A percentile compares a stretch with the other conserved stretches of the same genome.
phyloP scores from a whole-genome alignment of 257 asterid species.

The Solanum commersonii region DNA sequence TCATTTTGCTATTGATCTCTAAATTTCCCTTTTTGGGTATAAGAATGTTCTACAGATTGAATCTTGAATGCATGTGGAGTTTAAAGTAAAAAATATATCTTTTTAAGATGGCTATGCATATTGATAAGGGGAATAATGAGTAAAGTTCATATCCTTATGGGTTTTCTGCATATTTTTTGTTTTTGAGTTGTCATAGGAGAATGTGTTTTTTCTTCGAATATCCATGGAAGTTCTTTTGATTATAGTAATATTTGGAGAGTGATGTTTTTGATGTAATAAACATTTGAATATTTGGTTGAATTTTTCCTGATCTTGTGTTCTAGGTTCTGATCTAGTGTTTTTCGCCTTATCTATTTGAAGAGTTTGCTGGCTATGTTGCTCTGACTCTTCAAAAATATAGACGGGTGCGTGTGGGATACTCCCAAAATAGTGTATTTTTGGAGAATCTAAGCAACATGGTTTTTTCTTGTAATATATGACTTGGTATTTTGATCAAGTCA shows the following conservation, averaged over 20 bases:
- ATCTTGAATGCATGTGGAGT: conserved; percentile 11
- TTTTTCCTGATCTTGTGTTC: neutral
- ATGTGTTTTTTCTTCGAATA: neutral
- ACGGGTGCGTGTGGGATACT: neutral
- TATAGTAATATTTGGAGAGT: neutral
- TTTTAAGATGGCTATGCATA: neutral
- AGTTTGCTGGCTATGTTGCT: neutral
- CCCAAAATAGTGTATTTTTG: neutral
- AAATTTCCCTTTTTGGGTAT: neutral
- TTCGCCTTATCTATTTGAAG: neutral
- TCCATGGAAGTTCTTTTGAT: neutral
- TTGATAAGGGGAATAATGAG: neutral
- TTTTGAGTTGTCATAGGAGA: neutral
- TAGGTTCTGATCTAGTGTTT: neutral
- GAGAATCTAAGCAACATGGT: neutral
- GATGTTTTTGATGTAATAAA: neutral
- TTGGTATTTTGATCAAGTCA: neutral
- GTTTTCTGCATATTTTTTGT: neutral
- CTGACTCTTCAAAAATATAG: neutral
- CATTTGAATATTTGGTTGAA: neutral
- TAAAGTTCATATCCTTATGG: conserved; percentile 10
- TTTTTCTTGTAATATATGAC: neutral
- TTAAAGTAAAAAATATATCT: conserved; percentile 2
- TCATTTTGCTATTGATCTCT: neutral
- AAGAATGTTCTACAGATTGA: neutral